Percentiles rank a stretch among this genome's conserved stretches.
phyloP scores from a whole-genome alignment of 805 yeast genomes.

The Hanseniaspora valbyensis region DNA sequence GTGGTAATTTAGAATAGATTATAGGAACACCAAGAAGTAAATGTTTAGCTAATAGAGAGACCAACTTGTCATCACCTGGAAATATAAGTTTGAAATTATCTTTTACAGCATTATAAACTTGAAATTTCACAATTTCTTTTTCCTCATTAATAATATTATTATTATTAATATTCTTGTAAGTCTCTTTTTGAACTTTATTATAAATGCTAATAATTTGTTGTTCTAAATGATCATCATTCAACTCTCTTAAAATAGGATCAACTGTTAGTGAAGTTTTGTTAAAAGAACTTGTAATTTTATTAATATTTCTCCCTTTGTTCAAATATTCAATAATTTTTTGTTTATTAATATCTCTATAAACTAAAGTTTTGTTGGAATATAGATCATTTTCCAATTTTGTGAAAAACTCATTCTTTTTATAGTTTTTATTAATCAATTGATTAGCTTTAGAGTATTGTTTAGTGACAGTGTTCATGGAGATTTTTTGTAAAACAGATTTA shows the following conservation, averaged over 20 bases:
- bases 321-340: not conserved
- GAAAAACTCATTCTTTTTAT: slow-evolving; percentile 12
- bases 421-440: slow-evolving; percentile 5
- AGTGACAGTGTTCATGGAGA: slow-evolving; percentile 12
- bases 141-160: not conserved
- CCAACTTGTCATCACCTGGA: slow-evolving; percentile 3
- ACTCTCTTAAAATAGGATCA: slow-evolving; percentile 4
- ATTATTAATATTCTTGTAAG: no score
- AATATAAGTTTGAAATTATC: not conserved
- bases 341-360: slow-evolving; percentile 6
- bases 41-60: slow-evolving; percentile 2
- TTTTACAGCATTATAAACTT: not conserved
- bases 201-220: not conserved
- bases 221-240: not conserved
- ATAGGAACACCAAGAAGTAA: slow-evolving; percentile 12
- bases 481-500: slow-evolving; percentile 5
- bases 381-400: not conserved
- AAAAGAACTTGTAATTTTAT: not conserved
- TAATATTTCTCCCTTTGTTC: not conserved
- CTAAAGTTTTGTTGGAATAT: slow-evolving; percentile 2
- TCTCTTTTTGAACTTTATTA: not conserved
- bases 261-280: not conserved
- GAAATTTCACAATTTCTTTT: slow-evolving; percentile 1
- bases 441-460: slow-evolving; percentile 14
- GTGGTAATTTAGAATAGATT: slow-evolving; percentile 10